Conservation (phyloP, 257 asterid genomes). For the Rubia yunnanensis region DNA sequence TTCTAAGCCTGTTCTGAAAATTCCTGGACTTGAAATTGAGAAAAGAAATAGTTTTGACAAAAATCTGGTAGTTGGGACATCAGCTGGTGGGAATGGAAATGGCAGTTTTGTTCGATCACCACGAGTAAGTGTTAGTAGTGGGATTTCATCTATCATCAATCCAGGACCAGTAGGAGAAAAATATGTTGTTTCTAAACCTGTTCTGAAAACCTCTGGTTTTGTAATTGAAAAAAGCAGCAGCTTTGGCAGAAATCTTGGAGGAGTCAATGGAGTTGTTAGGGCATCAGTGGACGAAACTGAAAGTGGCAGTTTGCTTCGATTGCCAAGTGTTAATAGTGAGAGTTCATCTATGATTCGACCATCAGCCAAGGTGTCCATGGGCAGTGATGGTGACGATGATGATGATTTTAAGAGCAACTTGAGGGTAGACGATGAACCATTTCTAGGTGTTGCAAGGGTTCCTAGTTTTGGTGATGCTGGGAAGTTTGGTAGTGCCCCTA, state of each 20-base stretch:
- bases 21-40: conserved; percentile 21
- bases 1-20: conserved; percentile 31
- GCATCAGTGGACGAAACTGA: conserved; percentile 11
- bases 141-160: background rate
- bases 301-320: conserved; percentile 7
- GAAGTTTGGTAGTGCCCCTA: conserved; percentile 37
- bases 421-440: conserved; percentile 36
- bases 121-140: background rate
- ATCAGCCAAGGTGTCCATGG: conserved; percentile 52
- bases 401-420: conserved; percentile 36
- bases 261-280: conserved; percentile 15
- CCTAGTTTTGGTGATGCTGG: conserved; percentile 29
- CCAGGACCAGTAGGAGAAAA: background rate
- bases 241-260: conserved; percentile 12
- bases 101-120: background rate
- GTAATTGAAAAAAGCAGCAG: conserved; percentile 20
- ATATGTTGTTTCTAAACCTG: conserved; percentile 23
- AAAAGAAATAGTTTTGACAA: conserved; percentile 18
- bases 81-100: background rate
- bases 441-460: conserved; percentile 30
- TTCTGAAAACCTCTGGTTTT: conserved; percentile 24
- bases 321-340: conserved; percentile 16
- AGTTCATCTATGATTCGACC: conserved; percentile 14
- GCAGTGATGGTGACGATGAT: conserved; percentile 51
- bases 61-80: background rate